Conservation (phyloP, 1,284 basidiomycete genomes). For the Chalciporus piperatoides region DNA sequence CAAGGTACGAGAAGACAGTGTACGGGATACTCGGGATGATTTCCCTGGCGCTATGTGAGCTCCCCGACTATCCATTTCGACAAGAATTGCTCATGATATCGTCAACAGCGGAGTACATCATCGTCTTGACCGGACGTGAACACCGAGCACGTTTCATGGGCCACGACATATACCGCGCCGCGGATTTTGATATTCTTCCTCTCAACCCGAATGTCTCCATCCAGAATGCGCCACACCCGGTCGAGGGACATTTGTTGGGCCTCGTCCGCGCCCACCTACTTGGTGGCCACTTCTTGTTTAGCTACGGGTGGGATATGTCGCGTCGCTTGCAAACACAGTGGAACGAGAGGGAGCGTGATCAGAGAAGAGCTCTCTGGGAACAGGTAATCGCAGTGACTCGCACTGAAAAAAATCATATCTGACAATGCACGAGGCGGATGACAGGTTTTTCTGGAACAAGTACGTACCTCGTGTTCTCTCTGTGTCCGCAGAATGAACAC, state of each 20-base stretch:
- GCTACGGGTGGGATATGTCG: slow-evolving; percentile 90
- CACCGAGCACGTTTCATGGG: slow-evolving; percentile 78
- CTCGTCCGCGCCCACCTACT: slow-evolving; percentile 86
- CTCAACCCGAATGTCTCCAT: slow-evolving; percentile 68
- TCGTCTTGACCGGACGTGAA: slow-evolving; percentile 85
- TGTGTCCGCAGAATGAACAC: slow-evolving; percentile 6
- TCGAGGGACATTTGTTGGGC: slow-evolving; percentile 85
- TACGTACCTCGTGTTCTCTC: slow-evolving; percentile 22
- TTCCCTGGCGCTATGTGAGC: slow-evolving; percentile 80
- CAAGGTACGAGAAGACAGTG: slow-evolving; percentile 57
- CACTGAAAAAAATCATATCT: slow-evolving; percentile 17
- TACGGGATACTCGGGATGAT: slow-evolving; percentile 89
- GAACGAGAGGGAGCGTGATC: slow-evolving; percentile 47
- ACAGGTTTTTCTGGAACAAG: slow-evolving; percentile 99
- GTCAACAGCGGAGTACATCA: slow-evolving; percentile 82
- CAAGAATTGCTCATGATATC: slow-evolving; percentile 2
- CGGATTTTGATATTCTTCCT: slow-evolving; percentile 90
- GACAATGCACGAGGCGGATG: slow-evolving; percentile 65
- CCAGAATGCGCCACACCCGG: slow-evolving; percentile 69
- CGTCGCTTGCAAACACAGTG: slow-evolving; percentile 85
- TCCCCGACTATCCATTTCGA: slow-evolving; percentile 1
- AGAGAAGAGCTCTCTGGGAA: slow-evolving; percentile 67
- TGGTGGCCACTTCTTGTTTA: slow-evolving; percentile 83
- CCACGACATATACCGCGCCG: slow-evolving; percentile 85
- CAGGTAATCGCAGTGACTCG: slow-evolving; percentile 43